Base-by-base conservation (phyloP, 805 yeast species). In the Metschnikowia dekortorum region DNA sequence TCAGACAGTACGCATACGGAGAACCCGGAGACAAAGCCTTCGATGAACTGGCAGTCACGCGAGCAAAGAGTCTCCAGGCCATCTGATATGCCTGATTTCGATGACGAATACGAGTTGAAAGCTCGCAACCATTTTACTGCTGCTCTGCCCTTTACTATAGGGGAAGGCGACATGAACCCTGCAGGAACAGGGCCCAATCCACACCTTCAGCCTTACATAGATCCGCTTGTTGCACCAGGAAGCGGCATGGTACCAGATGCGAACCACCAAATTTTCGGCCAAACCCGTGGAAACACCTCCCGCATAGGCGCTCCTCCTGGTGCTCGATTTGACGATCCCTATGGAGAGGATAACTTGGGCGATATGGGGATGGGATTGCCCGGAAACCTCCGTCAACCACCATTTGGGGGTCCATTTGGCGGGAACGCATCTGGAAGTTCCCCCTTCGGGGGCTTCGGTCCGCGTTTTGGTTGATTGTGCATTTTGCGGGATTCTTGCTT, bases 301-400 rank as follows among this genome's bases (percentile, higher is more conserved):
- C 61, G 72, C 13, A 50, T 60, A 33, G 73, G 75, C 2, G 67
- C 65, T 39, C 75, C 76, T 4, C 74, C 75, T 0, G 82, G 82
- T 4, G 77, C 82, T 6, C 58, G 84, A 33, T 78, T 63, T 54
- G 83, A 79, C 56, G 82, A 79, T 50, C 84, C 84, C 0, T 58
- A 69, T 43, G 64, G 73, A 14, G 75, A 70, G 6, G 79, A 75
- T 39, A 74, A 75, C 55, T 50, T 76, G 50, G 76, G 73, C 39
- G 61, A 68, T 34, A 48, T 74, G 48, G 81, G 82, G 1, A 62
- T 61, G 46, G 81, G 82, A 0, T 62, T 78, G 9, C 81, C 81
- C 4, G 58, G 58, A 4, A 56, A 56, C 28, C 42, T 56, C 16
- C 54, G 58, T 9, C 29, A 46, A 13, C 41, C 50, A 8, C 49